These are phyloP conservation scores for Coemansia nantahalensis DNA, from an alignment of 192 early-diverging fungal genomes.

Conservation along the genomic window DNA sequence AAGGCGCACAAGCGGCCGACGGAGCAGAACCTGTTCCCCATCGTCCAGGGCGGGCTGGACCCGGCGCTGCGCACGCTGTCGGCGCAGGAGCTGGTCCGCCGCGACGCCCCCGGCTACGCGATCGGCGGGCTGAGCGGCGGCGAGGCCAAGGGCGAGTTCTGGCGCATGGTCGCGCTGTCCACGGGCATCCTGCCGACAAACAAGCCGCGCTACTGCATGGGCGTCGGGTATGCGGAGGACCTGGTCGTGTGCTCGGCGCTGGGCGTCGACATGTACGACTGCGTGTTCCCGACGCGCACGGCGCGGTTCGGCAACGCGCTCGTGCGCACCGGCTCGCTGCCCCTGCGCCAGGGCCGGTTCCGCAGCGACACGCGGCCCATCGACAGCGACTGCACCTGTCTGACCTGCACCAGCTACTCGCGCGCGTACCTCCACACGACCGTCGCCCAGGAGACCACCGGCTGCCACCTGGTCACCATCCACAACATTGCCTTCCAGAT, in stretches of 20 bases:
- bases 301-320: constrained; percentile 87
- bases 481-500: constrained; percentile 88
- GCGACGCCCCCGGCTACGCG: constrained; percentile 80
- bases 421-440: constrained; percentile 69
- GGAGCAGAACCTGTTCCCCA: constrained; percentile 82
- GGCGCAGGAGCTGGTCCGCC: constrained; percentile 75
- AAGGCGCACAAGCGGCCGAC: constrained; percentile 67
- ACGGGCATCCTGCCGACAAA: constrained; percentile 75
- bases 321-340: constrained; percentile 66
- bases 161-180: constrained; percentile 77
- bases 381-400: constrained; percentile 72
- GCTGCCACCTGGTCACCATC: constrained; percentile 75
- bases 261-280: constrained; percentile 91
- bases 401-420: constrained; percentile 72
- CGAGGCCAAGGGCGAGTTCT: constrained; percentile 83
- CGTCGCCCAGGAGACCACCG: constrained; percentile 73
- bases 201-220: constrained; percentile 93
- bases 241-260: constrained; percentile 81
- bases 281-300: constrained; percentile 86
- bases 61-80: constrained; percentile 65
- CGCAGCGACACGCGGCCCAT: constrained; percentile 67
- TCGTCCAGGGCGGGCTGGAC: constrained; percentile 85
- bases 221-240: constrained; percentile 83
- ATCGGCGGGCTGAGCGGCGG: constrained; percentile 86
- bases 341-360: constrained; percentile 62